Evolutionary conservation across 768 basidiomycete genomes (phyloP).

Genomic region (Xerocomus brunneocitrinus): DNA sequence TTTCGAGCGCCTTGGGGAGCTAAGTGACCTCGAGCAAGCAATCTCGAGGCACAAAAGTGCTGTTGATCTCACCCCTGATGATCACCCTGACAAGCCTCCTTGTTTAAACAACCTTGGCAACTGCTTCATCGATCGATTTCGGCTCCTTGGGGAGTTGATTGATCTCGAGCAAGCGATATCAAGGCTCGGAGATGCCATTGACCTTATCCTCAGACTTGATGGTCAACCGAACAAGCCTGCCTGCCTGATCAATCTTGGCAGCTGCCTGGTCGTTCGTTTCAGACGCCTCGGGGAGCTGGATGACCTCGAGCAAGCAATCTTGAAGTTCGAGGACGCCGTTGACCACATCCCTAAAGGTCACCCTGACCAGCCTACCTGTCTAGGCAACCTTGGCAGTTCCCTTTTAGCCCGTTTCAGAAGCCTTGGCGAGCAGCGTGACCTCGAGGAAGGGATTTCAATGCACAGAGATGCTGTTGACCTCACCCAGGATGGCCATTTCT

Average conservation of each 20-base stretch:
- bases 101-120: not conserved
- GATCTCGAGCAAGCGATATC: slow-evolving; percentile 1
- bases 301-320: slow-evolving; percentile 5
- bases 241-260: not conserved
- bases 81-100: not conserved
- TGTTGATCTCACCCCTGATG: not conserved
- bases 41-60: not conserved
- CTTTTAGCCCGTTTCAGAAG: not conserved
- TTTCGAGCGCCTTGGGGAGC: not conserved
- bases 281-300: not conserved
- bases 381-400: not conserved
- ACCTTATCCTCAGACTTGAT: not conserved
- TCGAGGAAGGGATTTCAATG: not conserved
- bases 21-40: slow-evolving; percentile 1
- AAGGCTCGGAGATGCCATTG: not conserved
- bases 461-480: not conserved
- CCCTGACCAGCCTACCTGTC: not conserved
- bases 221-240: not conserved
- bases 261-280: not conserved
- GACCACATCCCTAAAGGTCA: not conserved
- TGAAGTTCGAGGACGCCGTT: not conserved
- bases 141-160: not conserved
- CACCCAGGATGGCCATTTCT: not conserved
- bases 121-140: not conserved
- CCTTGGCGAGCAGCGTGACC: not conserved